phyloP scores from a whole-genome alignment of 768 basidiomycete species.

The Xanthoconium stramineum region DNA sequence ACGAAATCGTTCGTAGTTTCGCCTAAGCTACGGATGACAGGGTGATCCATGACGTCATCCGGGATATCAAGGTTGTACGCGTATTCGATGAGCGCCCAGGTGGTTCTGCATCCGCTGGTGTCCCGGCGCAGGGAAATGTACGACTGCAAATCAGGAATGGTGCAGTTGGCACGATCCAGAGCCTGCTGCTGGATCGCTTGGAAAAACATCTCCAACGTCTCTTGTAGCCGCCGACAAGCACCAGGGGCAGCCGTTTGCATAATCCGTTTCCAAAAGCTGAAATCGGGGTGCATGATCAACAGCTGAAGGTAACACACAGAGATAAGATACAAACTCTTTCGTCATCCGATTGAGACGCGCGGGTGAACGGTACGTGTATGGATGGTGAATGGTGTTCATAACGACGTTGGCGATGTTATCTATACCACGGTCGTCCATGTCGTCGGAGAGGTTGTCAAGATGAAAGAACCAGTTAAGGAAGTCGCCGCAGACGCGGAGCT shows the following conservation, averaged over 20 bases:
- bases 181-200: constrained; percentile 75
- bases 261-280: constrained; percentile 69
- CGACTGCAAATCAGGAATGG: constrained; percentile 74
- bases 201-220: constrained; percentile 78
- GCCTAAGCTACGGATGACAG: constrained; percentile 59
- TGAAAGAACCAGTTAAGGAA: constrained; percentile 78
- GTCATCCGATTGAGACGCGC: constrained; percentile 68
- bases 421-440: constrained; percentile 66
- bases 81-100: constrained; percentile 81
- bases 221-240: constrained; percentile 68
- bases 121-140: constrained; percentile 80
- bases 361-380: constrained; percentile 49
- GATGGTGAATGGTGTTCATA: constrained; percentile 68
- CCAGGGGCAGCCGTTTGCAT: constrained; percentile 58
- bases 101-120: constrained; percentile 80
- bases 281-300: constrained; percentile 2
- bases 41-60: constrained; percentile 78
- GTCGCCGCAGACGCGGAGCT: constrained; percentile 70
- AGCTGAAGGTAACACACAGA: neutral
- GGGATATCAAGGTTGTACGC: constrained; percentile 76
- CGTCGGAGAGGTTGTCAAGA: constrained; percentile 75
- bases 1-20: constrained; percentile 81
- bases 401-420: constrained; percentile 59
- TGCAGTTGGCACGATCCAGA: constrained; percentile 53
- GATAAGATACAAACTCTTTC: constrained; percentile 52